A percentile compares a stretch with the other conserved stretches of the same genome.
These are phyloP conservation scores for Dactylis glomerata DNA, from an alignment of 176 grass and related monocot genomes.

Conservation along the genomic window DNA sequence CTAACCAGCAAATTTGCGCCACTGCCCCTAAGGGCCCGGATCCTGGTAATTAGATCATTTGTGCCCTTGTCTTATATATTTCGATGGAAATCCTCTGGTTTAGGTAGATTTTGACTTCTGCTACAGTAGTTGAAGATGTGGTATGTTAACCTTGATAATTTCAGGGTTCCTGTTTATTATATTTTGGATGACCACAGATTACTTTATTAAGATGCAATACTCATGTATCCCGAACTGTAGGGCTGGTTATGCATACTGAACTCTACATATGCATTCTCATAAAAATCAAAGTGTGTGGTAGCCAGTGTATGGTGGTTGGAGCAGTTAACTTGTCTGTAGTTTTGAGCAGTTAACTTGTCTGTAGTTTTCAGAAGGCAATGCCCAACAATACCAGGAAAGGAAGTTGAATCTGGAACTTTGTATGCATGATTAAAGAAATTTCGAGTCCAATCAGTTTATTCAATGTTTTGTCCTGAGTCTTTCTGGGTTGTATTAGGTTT, in stretches of 20 bases:
- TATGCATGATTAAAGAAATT: not conserved
- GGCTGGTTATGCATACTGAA: not conserved
- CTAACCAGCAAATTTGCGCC: slow-evolving; percentile 91
- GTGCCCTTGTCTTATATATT: not conserved
- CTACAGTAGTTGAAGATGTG: slow-evolving; percentile 1
- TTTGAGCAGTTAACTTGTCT: not conserved
- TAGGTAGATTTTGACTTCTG: not conserved
- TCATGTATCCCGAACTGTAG: not conserved
- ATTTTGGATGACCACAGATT: not conserved
- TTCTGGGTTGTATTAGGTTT: not conserved
- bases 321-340: not conserved
- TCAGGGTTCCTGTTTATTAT: not conserved
- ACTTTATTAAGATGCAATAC: not conserved
- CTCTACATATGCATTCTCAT: not conserved
- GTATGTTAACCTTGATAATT: not conserved
- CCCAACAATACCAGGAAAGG: not conserved
- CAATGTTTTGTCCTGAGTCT: not conserved
- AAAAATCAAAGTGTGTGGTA: not conserved
- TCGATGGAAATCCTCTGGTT: not conserved
- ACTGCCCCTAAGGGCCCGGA: slow-evolving; percentile 87
- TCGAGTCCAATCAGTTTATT: not conserved
- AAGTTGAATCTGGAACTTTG: not conserved
- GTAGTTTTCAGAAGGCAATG: not conserved
- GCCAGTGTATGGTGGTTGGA: not conserved
- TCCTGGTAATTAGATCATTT: slow-evolving; percentile 50